Evolutionary conservation across 371 early-diverging fungal species (phyloP).

Genomic region (Choanephora cucurbitarum): DNA sequence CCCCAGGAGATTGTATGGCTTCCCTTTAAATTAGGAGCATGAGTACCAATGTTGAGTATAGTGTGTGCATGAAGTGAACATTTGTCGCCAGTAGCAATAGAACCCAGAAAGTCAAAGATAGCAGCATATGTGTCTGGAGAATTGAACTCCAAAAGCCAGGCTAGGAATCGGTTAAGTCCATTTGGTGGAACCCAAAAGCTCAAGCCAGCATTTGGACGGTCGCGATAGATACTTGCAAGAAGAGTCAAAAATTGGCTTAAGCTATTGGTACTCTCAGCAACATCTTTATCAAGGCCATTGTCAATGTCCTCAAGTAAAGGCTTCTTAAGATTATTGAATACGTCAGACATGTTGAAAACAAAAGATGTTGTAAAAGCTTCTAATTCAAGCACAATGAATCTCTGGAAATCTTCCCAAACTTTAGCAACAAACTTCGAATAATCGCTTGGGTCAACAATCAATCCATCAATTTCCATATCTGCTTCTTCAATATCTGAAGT

Average conservation of each 20-base stretch:
- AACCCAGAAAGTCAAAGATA: slow-evolving; percentile 32
- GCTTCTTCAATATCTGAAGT: slow-evolving; percentile 14
- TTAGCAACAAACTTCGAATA: slow-evolving; percentile 23
- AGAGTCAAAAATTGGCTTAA: slow-evolving; percentile 63
- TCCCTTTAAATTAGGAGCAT: background rate
- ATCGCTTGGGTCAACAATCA: slow-evolving; percentile 28
- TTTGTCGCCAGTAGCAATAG: slow-evolving; percentile 32
- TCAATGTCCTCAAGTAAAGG: background rate
- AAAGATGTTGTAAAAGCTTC: slow-evolving; percentile 45
- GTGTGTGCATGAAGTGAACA: slow-evolving; percentile 25
- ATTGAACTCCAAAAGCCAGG: slow-evolving; percentile 60
- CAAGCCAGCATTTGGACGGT: slow-evolving; percentile 71
- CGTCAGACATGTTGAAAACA: slow-evolving; percentile 53
- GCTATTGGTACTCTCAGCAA: slow-evolving; percentile 31
- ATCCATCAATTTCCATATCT: slow-evolving; percentile 27
- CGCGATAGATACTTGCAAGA: slow-evolving; percentile 66
- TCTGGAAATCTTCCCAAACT: slow-evolving; percentile 35
- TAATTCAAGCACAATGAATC: slow-evolving; percentile 46
- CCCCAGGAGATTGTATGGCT: slow-evolving; percentile 40
- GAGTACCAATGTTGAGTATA: slow-evolving; percentile 24
- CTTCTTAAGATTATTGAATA: slow-evolving; percentile 11
- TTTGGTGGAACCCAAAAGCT: slow-evolving; percentile 68
- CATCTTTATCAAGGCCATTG: background rate
- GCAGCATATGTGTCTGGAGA: slow-evolving; percentile 22
- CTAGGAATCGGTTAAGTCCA: slow-evolving; percentile 69